These are phyloP conservation scores for Pseudocercospora musae DNA, from an alignment of 2,329 filamentous ascomycete genomes.

Conservation along the genomic window DNA sequence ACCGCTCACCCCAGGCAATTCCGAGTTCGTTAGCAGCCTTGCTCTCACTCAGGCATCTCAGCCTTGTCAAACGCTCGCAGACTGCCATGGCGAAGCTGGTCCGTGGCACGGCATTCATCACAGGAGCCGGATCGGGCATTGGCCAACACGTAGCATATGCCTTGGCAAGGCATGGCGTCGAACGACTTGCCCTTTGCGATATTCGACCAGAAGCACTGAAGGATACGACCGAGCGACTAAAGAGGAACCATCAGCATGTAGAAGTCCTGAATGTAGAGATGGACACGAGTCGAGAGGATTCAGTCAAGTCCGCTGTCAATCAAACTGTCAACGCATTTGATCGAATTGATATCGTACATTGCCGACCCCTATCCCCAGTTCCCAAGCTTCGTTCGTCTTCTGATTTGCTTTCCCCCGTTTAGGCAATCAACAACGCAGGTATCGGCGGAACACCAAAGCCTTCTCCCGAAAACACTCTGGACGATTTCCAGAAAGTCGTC, in stretches of 20 bases:
- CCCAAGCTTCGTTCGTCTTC: background rate
- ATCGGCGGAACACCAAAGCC: constrained; percentile 46
- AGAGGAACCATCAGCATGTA: constrained; percentile 6
- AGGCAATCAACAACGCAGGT: constrained; percentile 61
- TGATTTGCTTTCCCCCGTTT: background rate
- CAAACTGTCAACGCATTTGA: constrained; percentile 49
- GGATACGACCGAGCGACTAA: constrained; percentile 7
- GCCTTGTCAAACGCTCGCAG: background rate
- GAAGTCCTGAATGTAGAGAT: constrained; percentile 16
- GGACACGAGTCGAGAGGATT: constrained; percentile 17
- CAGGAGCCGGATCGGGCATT: constrained; percentile 22
- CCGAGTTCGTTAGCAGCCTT: background rate
- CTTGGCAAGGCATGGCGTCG: constrained; percentile 20
- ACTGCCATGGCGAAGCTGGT: background rate
- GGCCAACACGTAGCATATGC: constrained; percentile 22
- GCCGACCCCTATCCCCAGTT: background rate
- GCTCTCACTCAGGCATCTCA: background rate
- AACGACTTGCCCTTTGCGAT: constrained; percentile 21
- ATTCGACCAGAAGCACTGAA: constrained; percentile 13
- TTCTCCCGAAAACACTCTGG: constrained; percentile 48
- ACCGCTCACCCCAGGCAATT: too few relatives aligned
- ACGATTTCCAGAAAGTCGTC: constrained; percentile 51
- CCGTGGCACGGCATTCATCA: constrained; percentile 19
- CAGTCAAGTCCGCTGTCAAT: constrained; percentile 35
- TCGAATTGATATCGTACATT: constrained; percentile 51